Conservation (phyloP, 2,329 filamentous ascomycete genomes). For the Eutypella sp. region DNA sequence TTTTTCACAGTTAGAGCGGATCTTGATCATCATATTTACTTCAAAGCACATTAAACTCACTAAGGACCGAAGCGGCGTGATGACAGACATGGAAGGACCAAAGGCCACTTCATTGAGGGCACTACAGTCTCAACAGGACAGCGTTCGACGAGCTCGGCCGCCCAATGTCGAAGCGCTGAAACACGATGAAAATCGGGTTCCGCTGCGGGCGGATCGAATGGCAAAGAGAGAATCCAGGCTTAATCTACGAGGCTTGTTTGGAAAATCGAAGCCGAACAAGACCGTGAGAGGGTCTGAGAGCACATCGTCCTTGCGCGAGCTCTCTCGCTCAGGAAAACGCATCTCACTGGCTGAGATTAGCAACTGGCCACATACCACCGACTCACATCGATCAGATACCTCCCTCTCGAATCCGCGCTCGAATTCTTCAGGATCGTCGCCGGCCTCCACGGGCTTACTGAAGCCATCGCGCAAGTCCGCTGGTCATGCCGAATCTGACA, state of each 20-base stretch:
- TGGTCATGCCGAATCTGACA: conserved; percentile 12
- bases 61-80: neutral
- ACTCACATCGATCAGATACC: conserved; percentile 31
- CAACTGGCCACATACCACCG: conserved; percentile 36
- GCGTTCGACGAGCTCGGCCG: conserved; percentile 33
- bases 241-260: conserved; percentile 47
- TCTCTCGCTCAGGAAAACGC: conserved; percentile 34
- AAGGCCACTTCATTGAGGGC: neutral
- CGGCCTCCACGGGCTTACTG: conserved; percentile 4
- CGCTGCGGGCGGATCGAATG: conserved; percentile 38
- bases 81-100: neutral
- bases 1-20: neutral
- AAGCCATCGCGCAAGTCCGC: conserved; percentile 8
- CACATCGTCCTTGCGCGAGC: conserved; percentile 23
- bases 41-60: neutral
- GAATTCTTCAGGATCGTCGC: conserved; percentile 10
- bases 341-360: conserved; percentile 42
- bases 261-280: conserved; percentile 36
- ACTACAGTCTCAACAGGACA: conserved; percentile 4
- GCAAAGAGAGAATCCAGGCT: conserved; percentile 47
- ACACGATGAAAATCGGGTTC: conserved; percentile 33
- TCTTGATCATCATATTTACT: neutral
- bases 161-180: conserved; percentile 28
- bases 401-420: conserved; percentile 21
- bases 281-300: conserved; percentile 23